Evolutionary conservation across 2,329 filamentous ascomycete genomes (phyloP), one percentile per base, ranked within the genome.

Genomic region (Colletotrichum somersetense): DNA sequence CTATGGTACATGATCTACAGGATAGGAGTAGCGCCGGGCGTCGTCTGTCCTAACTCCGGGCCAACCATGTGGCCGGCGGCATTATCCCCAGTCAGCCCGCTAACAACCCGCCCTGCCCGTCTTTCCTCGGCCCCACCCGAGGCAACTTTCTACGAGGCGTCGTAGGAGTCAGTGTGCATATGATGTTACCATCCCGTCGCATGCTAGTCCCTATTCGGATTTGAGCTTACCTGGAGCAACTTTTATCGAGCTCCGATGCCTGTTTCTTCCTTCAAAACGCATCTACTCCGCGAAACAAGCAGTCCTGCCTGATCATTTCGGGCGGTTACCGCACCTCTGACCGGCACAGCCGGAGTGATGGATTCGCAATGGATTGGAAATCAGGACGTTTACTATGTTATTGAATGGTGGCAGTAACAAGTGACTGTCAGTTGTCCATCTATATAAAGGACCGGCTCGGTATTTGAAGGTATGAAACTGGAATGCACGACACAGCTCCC

Each of bases 111-210:
- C 33, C 53, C 11, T n/a, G 14, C 20, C 30, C 11, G 30, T 56
- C 53, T 14, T 56, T 38, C 26, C 11, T 44, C 42, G 18, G 18
- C 53, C 67, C 67, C 67, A 59, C 67, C 12, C 5, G 26, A 38
- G 26, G 67, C 67, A 66, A 59, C 62, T 69, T 69, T 66, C 52
- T 33, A 38, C 61, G 67, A 66, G 52, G 33, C 52, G n/a, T 23
- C 46, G n/a, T 23, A 50, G 46, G 48, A 52, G 48, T 16, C 48
- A 12, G 16, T 26, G 8, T 46, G 44, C 44, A 46, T 46, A 46
- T n/a, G 18, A 46, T n/a, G 18, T 23, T 16, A 8, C 23, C 50
- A 26, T 26, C 50, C 5, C 50, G 14, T 30, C 14, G 16, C 14
- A 26, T 26, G 23, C 50, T 52, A 52, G 23, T 8, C 6, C 50